Conservation (phyloP, 805 yeast species). For the Starmera dryadoides region DNA sequence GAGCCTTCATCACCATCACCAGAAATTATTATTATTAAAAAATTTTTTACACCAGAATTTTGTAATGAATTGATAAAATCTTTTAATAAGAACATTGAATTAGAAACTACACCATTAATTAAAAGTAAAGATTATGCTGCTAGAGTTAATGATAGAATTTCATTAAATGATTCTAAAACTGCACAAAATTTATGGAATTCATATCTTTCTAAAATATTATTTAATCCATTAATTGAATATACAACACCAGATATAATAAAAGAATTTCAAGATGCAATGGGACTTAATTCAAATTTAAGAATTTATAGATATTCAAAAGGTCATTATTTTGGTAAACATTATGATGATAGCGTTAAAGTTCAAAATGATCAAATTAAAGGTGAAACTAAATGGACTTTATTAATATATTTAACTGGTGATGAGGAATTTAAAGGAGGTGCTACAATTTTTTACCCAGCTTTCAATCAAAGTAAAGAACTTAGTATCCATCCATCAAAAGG, state of each 20-base stretch:
- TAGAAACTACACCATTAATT: slow-evolving; percentile 42
- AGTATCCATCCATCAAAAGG: slow-evolving; percentile 45
- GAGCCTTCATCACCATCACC: slow-evolving; percentile 2
- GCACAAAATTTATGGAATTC: slow-evolving; percentile 40
- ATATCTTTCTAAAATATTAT: slow-evolving; percentile 26
- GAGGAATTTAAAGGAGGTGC: slow-evolving; percentile 54
- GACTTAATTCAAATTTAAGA: slow-evolving; percentile 49
- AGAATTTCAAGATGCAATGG: slow-evolving; percentile 32
- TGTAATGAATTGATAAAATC: slow-evolving; percentile 4
- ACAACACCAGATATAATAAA: slow-evolving; percentile 23
- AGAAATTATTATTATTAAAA: slow-evolving; percentile 13
- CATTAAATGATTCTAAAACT: slow-evolving; percentile 28
- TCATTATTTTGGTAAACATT: slow-evolving; percentile 54
- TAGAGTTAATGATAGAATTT: slow-evolving; percentile 45
- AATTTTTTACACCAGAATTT: slow-evolving; percentile 11
- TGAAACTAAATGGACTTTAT: slow-evolving; percentile 49
- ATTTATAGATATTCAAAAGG: slow-evolving; percentile 49
- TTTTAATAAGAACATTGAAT: slow-evolving; percentile 2
- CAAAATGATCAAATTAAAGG: slow-evolving; percentile 24
- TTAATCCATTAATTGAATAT: slow-evolving; percentile 22
- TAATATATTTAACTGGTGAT: slow-evolving; percentile 50
- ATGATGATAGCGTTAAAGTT: slow-evolving; percentile 47
- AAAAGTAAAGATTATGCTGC: slow-evolving; percentile 50
- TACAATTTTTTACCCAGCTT: slow-evolving; percentile 40
- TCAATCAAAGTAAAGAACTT: slow-evolving; percentile 15